These are phyloP conservation scores for Chlamydomonas sp. DNA, from an alignment of 139 green algal genomes.

Conservation along the genomic window DNA sequence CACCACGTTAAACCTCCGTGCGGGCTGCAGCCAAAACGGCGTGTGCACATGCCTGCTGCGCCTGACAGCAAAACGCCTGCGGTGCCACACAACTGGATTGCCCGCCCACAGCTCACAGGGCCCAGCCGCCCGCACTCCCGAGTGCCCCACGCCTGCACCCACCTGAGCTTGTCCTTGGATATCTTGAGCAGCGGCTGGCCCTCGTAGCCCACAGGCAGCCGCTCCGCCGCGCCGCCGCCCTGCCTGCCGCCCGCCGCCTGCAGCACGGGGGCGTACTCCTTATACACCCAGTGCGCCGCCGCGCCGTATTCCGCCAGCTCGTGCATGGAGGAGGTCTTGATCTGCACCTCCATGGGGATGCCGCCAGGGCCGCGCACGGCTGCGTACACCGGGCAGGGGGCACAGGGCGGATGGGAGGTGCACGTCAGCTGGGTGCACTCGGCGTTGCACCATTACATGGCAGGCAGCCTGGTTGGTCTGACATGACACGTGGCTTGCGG, in stretches of 20 bases:
- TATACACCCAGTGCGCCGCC: constrained; percentile 92
- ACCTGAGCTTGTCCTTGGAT: constrained; percentile 54
- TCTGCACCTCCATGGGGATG: constrained; percentile 84
- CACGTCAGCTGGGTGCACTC: no score
- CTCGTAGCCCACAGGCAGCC: constrained; percentile 29
- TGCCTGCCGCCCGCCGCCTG: constrained; percentile 16
- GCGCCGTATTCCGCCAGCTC: constrained; percentile 78
- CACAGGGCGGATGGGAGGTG: no score
- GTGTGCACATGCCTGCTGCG: no score
- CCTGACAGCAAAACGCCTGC: no score
- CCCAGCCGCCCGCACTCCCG: background rate
- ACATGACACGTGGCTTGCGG: no score
- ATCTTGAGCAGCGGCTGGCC: constrained; percentile 66
- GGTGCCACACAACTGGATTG: no score
- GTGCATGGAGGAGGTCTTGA: constrained; percentile 80
- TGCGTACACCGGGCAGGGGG: background rate
- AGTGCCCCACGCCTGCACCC: background rate
- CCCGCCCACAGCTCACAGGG: no score
- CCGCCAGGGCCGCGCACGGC: constrained; percentile 66
- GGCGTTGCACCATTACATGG: no score
- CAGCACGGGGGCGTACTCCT: constrained; percentile 60
- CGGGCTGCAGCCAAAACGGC: no score
- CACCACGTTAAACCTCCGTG: no score
- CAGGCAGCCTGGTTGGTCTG: no score
- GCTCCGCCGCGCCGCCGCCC: constrained; percentile 1